Percentiles rank a stretch among this genome's conserved stretches.
Evolutionary conservation across 345 rosid species (phyloP).

Genomic region (Eucalyptus microcorys): DNA sequence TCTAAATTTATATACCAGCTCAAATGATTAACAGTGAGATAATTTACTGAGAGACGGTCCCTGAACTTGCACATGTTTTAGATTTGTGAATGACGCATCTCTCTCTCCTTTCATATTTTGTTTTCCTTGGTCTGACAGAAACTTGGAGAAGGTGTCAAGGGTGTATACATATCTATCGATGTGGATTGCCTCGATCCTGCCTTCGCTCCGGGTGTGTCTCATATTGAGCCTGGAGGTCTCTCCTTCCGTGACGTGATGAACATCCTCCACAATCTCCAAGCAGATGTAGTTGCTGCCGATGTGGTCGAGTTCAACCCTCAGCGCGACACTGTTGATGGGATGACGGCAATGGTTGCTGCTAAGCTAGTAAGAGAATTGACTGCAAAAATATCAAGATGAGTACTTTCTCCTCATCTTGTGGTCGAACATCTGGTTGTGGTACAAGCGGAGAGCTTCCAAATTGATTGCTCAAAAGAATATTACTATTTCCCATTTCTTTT

Average conservation of each 20-base stretch:
- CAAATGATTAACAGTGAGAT: not conserved
- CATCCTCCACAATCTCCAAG: constrained; percentile 80
- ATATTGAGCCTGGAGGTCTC: constrained; percentile 97
- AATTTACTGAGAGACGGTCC: not conserved
- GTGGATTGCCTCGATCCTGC: constrained; percentile 98
- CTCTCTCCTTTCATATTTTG: not conserved
- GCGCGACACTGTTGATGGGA: constrained; percentile 95
- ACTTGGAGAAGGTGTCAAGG: constrained; percentile 94
- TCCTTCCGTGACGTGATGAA: constrained; percentile 87
- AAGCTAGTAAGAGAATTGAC: constrained; percentile 90
- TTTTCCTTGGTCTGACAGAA: constrained; percentile 33
- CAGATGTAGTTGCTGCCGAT: constrained; percentile 84
- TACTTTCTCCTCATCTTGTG: not conserved
- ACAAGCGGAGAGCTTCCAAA: not conserved
- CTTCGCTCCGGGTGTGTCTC: constrained; percentile 97
- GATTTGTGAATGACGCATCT: not conserved
- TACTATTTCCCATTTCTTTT: not conserved
- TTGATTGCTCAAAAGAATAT: not conserved
- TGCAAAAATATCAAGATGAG: constrained; percentile 79
- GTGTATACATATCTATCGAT: constrained; percentile 81
- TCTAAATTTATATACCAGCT: not conserved
- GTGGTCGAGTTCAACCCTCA: constrained; percentile 98
- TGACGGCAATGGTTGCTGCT: constrained; percentile 99
- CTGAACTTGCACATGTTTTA: not conserved
- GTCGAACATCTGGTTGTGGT: not conserved